Evolutionary conservation across 1,139 yeast genomes (phyloP), one percentile per base, ranked within the genome.

Genomic region (Suhomyces bribrorum): DNA sequence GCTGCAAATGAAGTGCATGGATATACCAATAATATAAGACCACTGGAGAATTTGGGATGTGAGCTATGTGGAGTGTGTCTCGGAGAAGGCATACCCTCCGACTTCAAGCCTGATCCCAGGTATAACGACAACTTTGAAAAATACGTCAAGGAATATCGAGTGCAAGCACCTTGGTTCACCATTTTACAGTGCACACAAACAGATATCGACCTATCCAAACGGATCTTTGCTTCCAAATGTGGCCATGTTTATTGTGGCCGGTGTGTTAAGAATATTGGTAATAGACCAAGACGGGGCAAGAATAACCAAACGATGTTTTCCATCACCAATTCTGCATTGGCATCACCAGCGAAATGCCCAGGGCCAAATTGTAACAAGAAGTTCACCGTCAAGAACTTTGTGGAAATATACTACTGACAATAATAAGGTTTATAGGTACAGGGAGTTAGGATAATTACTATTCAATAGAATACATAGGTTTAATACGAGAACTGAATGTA

Each of bases 211-310:
- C 64, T 86, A 24, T 82, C 92, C 1, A 80, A 74, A 52, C 71
- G 92, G 44, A 77, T 85, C 5, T 88, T 83, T 55, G 73, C 77
- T 20, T 75, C 90, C 0, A 66, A 64, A 44, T 89, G 97, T 65
- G 96, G 96, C 0, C 97, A 89, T 63, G 75, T 83, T 1, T 89
- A 78, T 56, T 89, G 97, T 60, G 96, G 96, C 2, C 63, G 92
- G 37, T 89, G 96, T 63, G 86, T 84, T 14, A 77, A 76, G 49
- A 73, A 74, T 46, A 79, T 83, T 14, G 75, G 73, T 3, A 69
- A 64, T 40, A 54, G 75, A 38, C 68, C 72, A 1, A 46, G 57
- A 28, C 44, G 53, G 31, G 45, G 45, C 3, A 38, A 43, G 17
- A 30, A 31, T 8, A 36, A 41, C 4, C 41, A 40, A 2, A 31